Percentiles rank a stretch among this genome's conserved stretches.
Conservation (phyloP, 805 yeast genomes). For the Brettanomyces naardenensis region DNA sequence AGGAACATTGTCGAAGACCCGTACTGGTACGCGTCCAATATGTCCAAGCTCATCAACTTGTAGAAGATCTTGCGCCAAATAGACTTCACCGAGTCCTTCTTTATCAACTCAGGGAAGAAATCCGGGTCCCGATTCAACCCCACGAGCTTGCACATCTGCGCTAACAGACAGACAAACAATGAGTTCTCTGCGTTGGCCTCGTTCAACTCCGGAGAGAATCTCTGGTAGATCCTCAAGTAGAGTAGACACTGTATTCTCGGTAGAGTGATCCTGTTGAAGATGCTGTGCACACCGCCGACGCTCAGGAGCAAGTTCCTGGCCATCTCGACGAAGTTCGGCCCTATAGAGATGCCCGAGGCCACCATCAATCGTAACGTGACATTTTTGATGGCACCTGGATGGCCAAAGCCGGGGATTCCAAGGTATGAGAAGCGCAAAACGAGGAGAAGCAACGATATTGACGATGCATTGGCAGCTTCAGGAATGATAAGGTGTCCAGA, state of each 20-base stretch:
- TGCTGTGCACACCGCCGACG: slow-evolving; percentile 24
- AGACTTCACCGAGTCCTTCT: slow-evolving; percentile 30
- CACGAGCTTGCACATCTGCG: slow-evolving; percentile 35
- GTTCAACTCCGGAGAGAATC: slow-evolving; percentile 38
- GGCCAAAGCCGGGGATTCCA: slow-evolving; percentile 25
- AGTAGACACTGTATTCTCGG: slow-evolving; percentile 38
- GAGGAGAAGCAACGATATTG: slow-evolving; percentile 28
- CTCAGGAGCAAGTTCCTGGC: slow-evolving; percentile 33
- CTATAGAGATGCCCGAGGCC: slow-evolving; percentile 21
- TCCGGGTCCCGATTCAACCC: slow-evolving; percentile 41
- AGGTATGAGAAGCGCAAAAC: slow-evolving; percentile 35
- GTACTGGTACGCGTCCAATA: slow-evolving; percentile 30
- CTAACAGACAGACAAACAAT: slow-evolving; percentile 30
- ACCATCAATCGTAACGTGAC: slow-evolving; percentile 14
- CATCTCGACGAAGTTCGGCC: slow-evolving; percentile 26
- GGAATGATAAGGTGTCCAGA: no score
- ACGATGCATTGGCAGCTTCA: slow-evolving; percentile 29
- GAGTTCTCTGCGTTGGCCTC: slow-evolving; percentile 38
- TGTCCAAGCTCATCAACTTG: slow-evolving; percentile 34
- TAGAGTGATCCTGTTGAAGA: slow-evolving; percentile 33
- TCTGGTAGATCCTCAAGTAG: slow-evolving; percentile 34
- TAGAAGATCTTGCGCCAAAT: slow-evolving; percentile 46
- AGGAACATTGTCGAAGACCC: slow-evolving; percentile 37
- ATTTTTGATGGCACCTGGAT: slow-evolving; percentile 16
- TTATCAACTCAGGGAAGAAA: slow-evolving; percentile 27